phyloP scores from a whole-genome alignment of 345 rosid species.

The Abelmoschus esculentus region DNA sequence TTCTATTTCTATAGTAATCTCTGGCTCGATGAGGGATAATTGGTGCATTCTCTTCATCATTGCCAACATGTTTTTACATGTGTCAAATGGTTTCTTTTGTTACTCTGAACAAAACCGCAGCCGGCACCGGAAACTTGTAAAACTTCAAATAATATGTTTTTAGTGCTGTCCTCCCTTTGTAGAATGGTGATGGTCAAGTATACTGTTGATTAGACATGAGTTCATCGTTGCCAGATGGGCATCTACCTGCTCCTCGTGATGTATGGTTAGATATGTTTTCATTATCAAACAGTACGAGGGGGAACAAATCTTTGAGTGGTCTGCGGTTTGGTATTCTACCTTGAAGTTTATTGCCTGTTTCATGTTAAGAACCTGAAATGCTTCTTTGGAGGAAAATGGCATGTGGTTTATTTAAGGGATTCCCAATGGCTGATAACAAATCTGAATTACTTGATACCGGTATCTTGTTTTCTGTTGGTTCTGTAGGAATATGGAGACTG shows the following conservation, averaged over 20 bases:
- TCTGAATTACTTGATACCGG: no score
- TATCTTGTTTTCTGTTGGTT: neutral
- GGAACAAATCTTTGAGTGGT: neutral
- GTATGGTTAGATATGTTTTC: neutral
- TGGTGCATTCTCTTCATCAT: neutral
- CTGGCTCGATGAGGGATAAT: no score
- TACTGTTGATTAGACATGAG: neutral
- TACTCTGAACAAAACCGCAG: neutral
- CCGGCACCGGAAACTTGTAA: neutral
- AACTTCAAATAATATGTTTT: neutral
- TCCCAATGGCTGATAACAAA: neutral
- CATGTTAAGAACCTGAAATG: neutral
- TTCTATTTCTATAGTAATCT: neutral
- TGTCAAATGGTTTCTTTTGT: neutral
- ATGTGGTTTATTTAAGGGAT: neutral
- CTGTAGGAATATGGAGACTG: neutral
- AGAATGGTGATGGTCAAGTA: neutral
- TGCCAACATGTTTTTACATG: neutral
- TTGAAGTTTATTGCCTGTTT: neutral
- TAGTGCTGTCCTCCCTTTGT: neutral
- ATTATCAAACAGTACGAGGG: neutral
- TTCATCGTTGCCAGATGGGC: neutral
- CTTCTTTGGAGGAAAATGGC: no score
- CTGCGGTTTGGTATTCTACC: neutral
- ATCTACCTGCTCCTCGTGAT: neutral